Evolutionary conservation across 1,139 yeast genomes (phyloP).

Genomic region (Geotrichum candidum): DNA sequence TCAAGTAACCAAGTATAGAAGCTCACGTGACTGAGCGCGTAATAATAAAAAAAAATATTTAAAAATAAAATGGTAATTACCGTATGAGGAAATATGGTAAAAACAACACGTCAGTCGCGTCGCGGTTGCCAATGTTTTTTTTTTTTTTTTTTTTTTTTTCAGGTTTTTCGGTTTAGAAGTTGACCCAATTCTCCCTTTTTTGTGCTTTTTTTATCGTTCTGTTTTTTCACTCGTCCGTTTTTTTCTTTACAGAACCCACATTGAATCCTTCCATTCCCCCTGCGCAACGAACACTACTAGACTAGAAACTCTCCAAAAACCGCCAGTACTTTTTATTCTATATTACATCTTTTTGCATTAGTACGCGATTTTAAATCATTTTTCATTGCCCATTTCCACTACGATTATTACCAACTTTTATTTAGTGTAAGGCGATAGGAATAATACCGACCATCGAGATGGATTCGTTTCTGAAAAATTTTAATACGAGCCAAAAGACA

Average conservation of each 20-base stretch:
- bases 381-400: neutral
- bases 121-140: neutral
- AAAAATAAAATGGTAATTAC: neutral
- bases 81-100: neutral
- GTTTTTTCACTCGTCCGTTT: neutral
- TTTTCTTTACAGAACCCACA: neutral
- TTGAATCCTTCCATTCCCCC: no score
- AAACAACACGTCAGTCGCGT: constrained; percentile 1
- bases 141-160: neutral
- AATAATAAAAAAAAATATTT: no score
- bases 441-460: neutral
- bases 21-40: neutral
- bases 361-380: no score
- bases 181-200: neutral
- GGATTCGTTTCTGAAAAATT: neutral
- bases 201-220: neutral
- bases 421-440: neutral
- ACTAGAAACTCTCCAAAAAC: no score
- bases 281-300: no score
- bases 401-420: neutral
- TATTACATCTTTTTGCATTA: no score
- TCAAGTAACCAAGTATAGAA: neutral
- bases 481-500: neutral
- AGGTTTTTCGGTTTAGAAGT: neutral
- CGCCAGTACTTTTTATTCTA: no score